Evolutionary conservation across 2,329 filamentous ascomycete species (phyloP), one percentile per base, ranked within the genome.

Genomic region (Orbilia brochopaga): DNA sequence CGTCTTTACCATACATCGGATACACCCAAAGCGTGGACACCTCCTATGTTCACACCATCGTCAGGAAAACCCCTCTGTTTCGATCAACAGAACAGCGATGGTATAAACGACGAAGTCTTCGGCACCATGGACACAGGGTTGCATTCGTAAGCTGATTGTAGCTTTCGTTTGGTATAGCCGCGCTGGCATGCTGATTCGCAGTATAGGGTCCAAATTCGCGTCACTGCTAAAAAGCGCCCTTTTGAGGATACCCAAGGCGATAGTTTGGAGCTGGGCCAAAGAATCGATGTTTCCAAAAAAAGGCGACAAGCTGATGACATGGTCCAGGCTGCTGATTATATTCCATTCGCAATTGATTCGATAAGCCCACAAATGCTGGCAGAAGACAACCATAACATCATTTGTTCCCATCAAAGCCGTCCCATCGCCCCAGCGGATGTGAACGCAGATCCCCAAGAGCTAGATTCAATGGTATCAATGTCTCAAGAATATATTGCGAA

Each of bases 1-100:
- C 75, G 74, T 8, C 54, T 77, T 6, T 75, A 76, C 37, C 77
- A 77, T 62, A 67, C 72, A 7, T 69, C 76, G 13, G 65, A 75
- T 27, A 74, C 76, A 4, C 76, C 76, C 2, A 67, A 61, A 1
- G 57, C 75, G 11, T 77, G 77, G 58, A 66, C 74, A 37, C 75
- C 76, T 11, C 75, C 74, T 37, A 74, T 74, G n/a, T 77, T 77
- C 59, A 61, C 66, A 10, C 67, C 72, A 27, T 74, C 75, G 35
- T 64, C 65, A 17, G 61, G 74, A 23, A 74, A 72, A 30, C 64
- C 69, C 4, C 63, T 70, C 32, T 50, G 46, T 11, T 72, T 74
- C n/a, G 62, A 73, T 53, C 7, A 17, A 17, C n/a, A 44, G 19
- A 21, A 11, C 57, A 63, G 54, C 52, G 64, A 51, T 54, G 69